Evolutionary conservation across 73 alveolate species (phyloP).

Genomic region (Blepharisma japonicum): DNA sequence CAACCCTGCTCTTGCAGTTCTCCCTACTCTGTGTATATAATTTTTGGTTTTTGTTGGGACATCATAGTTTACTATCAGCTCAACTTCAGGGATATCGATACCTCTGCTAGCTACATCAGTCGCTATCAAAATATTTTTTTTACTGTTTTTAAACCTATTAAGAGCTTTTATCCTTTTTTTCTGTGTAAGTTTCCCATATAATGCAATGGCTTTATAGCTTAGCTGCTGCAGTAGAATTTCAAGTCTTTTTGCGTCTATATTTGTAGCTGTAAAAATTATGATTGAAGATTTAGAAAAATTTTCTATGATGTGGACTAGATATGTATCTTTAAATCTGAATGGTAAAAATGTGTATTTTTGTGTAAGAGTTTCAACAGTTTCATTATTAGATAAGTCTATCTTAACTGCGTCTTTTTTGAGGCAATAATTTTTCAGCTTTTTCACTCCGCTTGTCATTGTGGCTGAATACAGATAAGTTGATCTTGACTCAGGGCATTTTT

Average conservation of each 20-base stretch:
- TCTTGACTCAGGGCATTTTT: constrained; percentile 75
- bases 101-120: constrained; percentile 97
- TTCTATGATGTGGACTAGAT: constrained; percentile 74
- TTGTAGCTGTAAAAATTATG: too few relatives aligned
- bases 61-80: constrained; percentile 86
- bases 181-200: too few relatives aligned
- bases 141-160: constrained; percentile 81
- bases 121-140: constrained; percentile 89
- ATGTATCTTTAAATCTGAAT: constrained; percentile 85
- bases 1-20: constrained; percentile 98
- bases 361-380: constrained; percentile 70
- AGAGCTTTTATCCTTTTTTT: too few relatives aligned
- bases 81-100: constrained; percentile 83
- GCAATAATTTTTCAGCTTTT: constrained; percentile 42
- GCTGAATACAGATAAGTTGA: constrained; percentile 89
- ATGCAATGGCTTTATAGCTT: too few relatives aligned
- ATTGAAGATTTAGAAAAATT: constrained; percentile 11
- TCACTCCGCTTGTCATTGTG: constrained; percentile 92
- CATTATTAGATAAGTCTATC: constrained; percentile 57
- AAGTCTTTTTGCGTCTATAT: too few relatives aligned
- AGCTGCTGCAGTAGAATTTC: too few relatives aligned
- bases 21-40: constrained; percentile 97
- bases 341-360: constrained; percentile 82
- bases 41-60: constrained; percentile 98
- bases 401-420: constrained; percentile 48